Percentiles rank a stretch among this genome's conserved stretches.
phyloP scores from a whole-genome alignment of 2,329 filamentous ascomycete species.

The Esteya vermicola region DNA sequence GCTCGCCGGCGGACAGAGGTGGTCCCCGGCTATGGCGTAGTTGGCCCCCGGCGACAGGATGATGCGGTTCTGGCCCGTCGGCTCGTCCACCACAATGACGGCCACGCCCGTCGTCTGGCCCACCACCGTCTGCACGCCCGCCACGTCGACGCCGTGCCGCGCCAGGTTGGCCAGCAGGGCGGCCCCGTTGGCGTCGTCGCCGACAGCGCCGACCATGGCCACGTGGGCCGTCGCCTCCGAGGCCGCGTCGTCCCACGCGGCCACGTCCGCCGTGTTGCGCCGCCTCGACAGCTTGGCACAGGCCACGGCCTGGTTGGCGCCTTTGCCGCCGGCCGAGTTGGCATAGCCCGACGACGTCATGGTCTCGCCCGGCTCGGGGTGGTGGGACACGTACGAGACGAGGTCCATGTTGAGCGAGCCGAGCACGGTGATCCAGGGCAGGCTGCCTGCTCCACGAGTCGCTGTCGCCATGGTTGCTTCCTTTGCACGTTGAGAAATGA shows the following conservation, averaged over 20 bases:
- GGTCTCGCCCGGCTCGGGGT: constrained; percentile 77
- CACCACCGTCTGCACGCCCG: constrained; percentile 28
- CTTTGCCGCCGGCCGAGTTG: constrained; percentile 81
- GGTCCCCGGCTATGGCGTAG: constrained; percentile 24
- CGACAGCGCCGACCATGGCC: constrained; percentile 62
- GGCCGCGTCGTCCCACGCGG: constrained; percentile 18
- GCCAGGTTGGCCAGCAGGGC: constrained; percentile 44
- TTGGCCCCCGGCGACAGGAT: constrained; percentile 62
- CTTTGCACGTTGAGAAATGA: not conserved
- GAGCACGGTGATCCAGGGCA: constrained; percentile 58
- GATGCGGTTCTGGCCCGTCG: constrained; percentile 63
- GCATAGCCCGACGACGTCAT: constrained; percentile 65
- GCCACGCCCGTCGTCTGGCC: constrained; percentile 52
- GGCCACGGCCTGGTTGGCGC: constrained; percentile 88
- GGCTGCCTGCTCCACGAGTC: not conserved
- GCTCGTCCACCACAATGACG: constrained; percentile 61
- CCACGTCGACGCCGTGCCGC: constrained; percentile 47
- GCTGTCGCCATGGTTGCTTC: not conserved
- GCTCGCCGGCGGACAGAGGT: constrained; percentile 23
- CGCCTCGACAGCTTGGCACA: constrained; percentile 65
- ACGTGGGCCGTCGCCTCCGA: constrained; percentile 28
- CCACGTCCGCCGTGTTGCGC: constrained; percentile 14
- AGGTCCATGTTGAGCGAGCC: constrained; percentile 94
- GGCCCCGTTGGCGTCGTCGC: constrained; percentile 50
- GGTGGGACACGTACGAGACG: constrained; percentile 71